Evolutionary conservation across 495 filamentous ascomycete genomes (phyloP).

Genomic region (Astrothelium subdiscretum): DNA sequence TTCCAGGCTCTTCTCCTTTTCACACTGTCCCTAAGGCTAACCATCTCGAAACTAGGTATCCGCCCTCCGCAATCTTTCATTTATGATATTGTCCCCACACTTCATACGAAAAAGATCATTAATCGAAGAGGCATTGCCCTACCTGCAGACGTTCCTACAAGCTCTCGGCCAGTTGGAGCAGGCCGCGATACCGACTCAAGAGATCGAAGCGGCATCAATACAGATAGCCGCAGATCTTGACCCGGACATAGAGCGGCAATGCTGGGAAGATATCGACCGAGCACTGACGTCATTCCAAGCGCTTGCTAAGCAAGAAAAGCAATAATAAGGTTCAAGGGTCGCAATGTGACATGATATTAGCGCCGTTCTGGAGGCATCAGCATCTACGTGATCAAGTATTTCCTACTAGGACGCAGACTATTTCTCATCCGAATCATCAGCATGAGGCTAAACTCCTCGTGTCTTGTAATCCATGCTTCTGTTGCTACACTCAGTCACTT

Average conservation of each 20-base stretch:
- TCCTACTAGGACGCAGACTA: background rate
- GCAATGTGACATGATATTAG: too few species aligned
- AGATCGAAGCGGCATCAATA: background rate
- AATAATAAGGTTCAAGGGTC: too few species aligned
- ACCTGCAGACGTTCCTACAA: background rate
- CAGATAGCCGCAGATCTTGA: background rate
- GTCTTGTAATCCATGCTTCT: background rate
- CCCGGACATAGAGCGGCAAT: background rate
- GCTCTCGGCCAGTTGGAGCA: background rate
- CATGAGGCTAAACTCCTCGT: background rate
- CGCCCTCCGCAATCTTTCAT: background rate
- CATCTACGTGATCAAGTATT: too few species aligned
- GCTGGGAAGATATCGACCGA: background rate
- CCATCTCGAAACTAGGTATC: background rate
- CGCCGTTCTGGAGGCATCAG: too few species aligned
- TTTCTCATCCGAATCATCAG: background rate
- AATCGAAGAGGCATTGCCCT: background rate
- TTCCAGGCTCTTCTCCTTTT: background rate
- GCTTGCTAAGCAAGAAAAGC: background rate
- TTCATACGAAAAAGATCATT: background rate
- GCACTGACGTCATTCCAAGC: background rate
- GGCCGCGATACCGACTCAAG: background rate
- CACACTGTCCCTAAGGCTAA: background rate
- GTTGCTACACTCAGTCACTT: background rate
- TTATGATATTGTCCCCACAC: background rate